Conservation (phyloP, 106 monocot genomes). For the Dendrobium officinale region DNA sequence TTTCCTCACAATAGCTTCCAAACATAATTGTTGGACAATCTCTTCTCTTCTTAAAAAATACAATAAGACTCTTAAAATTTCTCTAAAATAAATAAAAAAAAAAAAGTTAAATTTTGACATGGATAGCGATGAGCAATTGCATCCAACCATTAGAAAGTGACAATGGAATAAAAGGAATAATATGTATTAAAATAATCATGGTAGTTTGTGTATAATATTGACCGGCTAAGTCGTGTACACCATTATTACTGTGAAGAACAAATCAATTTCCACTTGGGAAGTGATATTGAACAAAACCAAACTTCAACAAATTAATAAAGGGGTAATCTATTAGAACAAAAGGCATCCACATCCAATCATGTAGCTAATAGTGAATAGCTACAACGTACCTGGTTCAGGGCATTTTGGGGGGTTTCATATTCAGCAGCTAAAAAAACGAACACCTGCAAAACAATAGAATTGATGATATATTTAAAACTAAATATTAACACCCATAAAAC, state of each 20-base stretch:
- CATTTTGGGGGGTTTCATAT: conserved; percentile 78
- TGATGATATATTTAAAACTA: neutral
- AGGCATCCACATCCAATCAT: neutral
- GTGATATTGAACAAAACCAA: neutral
- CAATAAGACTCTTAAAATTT: neutral
- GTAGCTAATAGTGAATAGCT: neutral
- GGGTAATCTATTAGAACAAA: neutral
- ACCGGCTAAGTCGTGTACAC: neutral
- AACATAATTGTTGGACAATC: neutral
- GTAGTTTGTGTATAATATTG: too few relatives aligned
- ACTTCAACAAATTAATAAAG: neutral
- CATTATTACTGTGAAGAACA: neutral
- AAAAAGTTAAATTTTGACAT: neutral
- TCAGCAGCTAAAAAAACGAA: conserved; percentile 97
- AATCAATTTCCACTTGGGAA: neutral
- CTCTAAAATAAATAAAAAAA: neutral
- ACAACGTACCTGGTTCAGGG: conserved; percentile 68
- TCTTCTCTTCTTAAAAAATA: neutral
- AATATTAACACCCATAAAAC: neutral
- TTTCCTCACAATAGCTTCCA: neutral
- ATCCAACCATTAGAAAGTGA: neutral
- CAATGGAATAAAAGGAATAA: neutral
- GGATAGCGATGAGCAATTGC: neutral
- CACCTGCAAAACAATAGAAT: conserved; percentile 38
- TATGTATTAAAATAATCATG: neutral